A percentile compares a stretch with the other conserved stretches of the same genome.
Evolutionary conservation across 2,329 filamentous ascomycete genomes (phyloP).

Genomic region (Monosporascus sp.): DNA sequence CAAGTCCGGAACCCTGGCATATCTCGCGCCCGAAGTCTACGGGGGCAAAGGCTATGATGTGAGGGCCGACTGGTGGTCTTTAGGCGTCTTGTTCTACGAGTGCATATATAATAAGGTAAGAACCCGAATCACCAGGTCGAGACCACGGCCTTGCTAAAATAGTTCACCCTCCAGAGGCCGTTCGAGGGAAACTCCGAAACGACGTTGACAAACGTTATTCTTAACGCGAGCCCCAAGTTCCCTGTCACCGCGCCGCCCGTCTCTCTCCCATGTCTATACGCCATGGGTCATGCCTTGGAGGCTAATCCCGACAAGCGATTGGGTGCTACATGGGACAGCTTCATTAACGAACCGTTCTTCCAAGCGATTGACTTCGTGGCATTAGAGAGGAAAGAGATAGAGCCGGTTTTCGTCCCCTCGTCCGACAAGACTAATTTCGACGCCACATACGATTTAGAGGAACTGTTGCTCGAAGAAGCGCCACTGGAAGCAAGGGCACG

Average conservation of each 20-base stretch:
- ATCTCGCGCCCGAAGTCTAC: constrained; percentile 94
- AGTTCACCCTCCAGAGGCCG: constrained; percentile 58
- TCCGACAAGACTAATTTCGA: constrained; percentile 99
- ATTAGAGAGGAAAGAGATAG: constrained; percentile 79
- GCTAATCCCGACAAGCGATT: constrained; percentile 75
- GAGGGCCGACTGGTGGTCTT: constrained; percentile 97
- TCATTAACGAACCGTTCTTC: constrained; percentile 88
- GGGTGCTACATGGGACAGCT: constrained; percentile 80
- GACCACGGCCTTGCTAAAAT: constrained; percentile 16
- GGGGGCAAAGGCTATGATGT: constrained; percentile 81
- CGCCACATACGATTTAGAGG: constrained; percentile 94
- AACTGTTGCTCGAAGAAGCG: constrained; percentile 87
- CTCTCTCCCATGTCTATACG: constrained; percentile 79
- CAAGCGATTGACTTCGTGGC: constrained; percentile 75
- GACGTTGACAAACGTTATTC: constrained; percentile 72
- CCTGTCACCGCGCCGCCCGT: constrained; percentile 91
- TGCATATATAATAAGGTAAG: constrained; percentile 97
- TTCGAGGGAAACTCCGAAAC: constrained; percentile 89
- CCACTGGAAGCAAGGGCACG: constrained; percentile 88
- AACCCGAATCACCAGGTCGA: constrained; percentile 3
- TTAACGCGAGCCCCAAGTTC: constrained; percentile 76
- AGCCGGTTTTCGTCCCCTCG: constrained; percentile 87
- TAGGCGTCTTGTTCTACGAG: constrained; percentile 97
- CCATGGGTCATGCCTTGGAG: constrained; percentile 78
- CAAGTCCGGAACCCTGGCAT: constrained; percentile 94